These are phyloP conservation scores for Pythium myriotylum DNA, from an alignment of 352 stramenopile genomes.

Conservation along the genomic window DNA sequence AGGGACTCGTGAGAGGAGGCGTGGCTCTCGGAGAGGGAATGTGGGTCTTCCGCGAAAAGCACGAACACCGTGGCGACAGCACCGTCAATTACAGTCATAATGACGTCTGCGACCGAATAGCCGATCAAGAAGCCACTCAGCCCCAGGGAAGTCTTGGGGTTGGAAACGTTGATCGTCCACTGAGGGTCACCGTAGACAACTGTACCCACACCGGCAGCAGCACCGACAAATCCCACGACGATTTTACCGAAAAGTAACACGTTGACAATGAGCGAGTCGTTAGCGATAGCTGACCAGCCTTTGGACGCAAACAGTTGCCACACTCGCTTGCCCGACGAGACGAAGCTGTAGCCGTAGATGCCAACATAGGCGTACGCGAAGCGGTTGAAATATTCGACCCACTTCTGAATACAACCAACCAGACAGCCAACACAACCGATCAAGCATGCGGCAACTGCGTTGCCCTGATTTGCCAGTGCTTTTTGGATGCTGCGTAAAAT, in stretches of 20 bases:
- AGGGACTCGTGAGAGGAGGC: constrained; percentile 40
- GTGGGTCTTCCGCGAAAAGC: constrained; percentile 54
- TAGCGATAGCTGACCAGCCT: constrained; percentile 65
- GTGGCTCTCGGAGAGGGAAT: constrained; percentile 43
- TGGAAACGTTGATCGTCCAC: constrained; percentile 49
- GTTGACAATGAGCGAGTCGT: constrained; percentile 71
- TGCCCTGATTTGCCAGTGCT: constrained; percentile 42
- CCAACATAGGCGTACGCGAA: constrained; percentile 78
- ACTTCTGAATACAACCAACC: constrained; percentile 55
- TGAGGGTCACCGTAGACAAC: constrained; percentile 41
- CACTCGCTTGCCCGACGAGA: constrained; percentile 45
- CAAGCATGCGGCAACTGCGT: constrained; percentile 54
- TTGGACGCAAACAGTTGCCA: constrained; percentile 60
- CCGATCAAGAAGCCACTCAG: constrained; percentile 53
- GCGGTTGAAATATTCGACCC: constrained; percentile 80
- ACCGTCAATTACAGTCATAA: constrained; percentile 52
- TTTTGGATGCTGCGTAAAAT: constrained; percentile 45
- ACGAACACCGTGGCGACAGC: constrained; percentile 62
- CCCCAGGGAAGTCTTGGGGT: constrained; percentile 47
- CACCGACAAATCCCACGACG: constrained; percentile 56
- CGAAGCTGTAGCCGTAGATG: constrained; percentile 72
- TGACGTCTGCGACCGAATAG: constrained; percentile 51
- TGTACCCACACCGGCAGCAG: constrained; percentile 36
- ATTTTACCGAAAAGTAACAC: constrained; percentile 65
- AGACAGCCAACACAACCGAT: constrained; percentile 55